Percentiles rank a stretch among this genome's conserved stretches.
Evolutionary conservation across 2,329 filamentous ascomycete species (phyloP).

Genomic region (Cladosporium phlei): DNA sequence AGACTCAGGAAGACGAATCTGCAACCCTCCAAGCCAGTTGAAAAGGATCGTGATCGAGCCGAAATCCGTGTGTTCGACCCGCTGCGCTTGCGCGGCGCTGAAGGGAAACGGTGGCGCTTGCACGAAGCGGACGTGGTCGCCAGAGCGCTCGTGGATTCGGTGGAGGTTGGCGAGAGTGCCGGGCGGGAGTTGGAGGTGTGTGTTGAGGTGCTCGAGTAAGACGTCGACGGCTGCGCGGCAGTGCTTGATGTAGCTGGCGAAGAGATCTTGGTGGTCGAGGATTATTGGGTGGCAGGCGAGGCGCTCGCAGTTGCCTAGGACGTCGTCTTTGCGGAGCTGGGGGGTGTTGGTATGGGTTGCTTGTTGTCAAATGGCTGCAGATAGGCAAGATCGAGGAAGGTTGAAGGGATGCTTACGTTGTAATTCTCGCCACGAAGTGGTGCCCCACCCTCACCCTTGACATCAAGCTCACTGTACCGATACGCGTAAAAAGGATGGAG

Average conservation of each 20-base stretch:
- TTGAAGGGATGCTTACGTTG: slow-evolving; percentile 31
- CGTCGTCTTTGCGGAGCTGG: slow-evolving; percentile 51
- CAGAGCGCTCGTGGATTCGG: slow-evolving; percentile 38
- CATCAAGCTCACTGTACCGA: slow-evolving; percentile 19
- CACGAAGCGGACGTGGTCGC: slow-evolving; percentile 51
- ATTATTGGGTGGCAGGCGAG: slow-evolving; percentile 40
- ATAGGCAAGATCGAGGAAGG: too few species aligned
- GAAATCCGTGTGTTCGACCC: slow-evolving; percentile 55
- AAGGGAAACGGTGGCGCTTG: slow-evolving; percentile 45
- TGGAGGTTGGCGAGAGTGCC: slow-evolving; percentile 46
- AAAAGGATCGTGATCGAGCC: slow-evolving; percentile 53
- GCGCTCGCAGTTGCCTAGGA: slow-evolving; percentile 37
- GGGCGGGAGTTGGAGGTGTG: slow-evolving; percentile 39
- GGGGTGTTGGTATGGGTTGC: background rate
- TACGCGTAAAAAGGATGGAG: slow-evolving; percentile 52
- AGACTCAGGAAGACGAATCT: slow-evolving; percentile 42
- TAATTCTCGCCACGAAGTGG: slow-evolving; percentile 51
- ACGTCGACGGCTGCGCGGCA: slow-evolving; percentile 44
- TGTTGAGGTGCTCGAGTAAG: slow-evolving; percentile 42
- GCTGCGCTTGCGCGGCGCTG: slow-evolving; percentile 38
- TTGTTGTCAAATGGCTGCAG: too few species aligned
- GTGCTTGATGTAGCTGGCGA: slow-evolving; percentile 39
- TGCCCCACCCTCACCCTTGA: slow-evolving; percentile 46
- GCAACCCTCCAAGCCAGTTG: slow-evolving; percentile 52
- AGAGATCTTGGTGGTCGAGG: slow-evolving; percentile 35